phyloP scores from a whole-genome alignment of 306 rosid species.

The Casuarina glauca region DNA sequence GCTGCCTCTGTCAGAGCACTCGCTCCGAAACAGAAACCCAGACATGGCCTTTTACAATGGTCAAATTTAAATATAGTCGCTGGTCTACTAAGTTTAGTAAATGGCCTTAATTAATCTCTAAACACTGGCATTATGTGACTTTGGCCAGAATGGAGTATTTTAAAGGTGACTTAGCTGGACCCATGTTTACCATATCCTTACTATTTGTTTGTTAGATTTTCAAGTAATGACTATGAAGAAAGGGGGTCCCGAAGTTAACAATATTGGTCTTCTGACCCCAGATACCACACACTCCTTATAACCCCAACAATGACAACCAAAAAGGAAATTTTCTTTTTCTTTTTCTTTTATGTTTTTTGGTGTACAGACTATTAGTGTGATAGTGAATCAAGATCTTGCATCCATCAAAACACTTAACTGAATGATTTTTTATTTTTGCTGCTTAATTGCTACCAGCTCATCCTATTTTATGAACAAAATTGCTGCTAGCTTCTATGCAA shows the following conservation, averaged over 20 bases:
- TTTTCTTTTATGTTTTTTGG: not conserved
- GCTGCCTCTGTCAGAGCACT: not conserved
- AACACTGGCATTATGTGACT: not conserved
- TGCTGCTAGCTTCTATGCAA: too few relatives aligned
- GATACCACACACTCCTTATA: too few relatives aligned
- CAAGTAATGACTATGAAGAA: not conserved
- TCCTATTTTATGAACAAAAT: not conserved
- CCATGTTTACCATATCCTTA: not conserved
- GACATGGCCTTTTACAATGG: not conserved
- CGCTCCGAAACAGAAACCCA: not conserved
- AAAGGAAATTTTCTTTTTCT: too few relatives aligned
- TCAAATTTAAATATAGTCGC: not conserved
- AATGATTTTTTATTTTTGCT: not conserved
- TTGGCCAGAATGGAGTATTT: not conserved
- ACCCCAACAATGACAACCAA: too few relatives aligned
- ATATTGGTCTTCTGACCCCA: not conserved
- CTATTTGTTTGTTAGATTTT: not conserved
- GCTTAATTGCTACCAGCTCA: not conserved
- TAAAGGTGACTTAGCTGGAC: not conserved
- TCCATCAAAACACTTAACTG: not conserved
- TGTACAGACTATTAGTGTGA: not conserved
- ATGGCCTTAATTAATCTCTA: slow-evolving; percentile 1
- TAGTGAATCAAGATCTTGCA: not conserved
- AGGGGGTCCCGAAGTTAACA: not conserved
- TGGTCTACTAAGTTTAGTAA: not conserved